Evolutionary conservation across 352 stramenopile genomes (phyloP), one percentile per base, ranked within the genome.

Genomic region (Phytophthora fragariae): DNA sequence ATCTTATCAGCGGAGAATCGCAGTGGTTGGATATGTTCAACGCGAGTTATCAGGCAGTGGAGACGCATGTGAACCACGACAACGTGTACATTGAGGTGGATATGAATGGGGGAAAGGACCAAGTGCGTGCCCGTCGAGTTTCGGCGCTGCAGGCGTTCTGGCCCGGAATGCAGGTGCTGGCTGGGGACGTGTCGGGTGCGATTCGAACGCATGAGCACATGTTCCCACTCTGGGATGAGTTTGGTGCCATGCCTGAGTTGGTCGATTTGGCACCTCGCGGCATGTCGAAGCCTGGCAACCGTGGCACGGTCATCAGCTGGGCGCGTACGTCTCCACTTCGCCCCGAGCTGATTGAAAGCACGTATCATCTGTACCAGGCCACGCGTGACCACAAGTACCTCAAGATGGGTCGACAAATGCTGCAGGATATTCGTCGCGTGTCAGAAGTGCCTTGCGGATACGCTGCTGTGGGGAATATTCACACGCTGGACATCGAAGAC

Each of bases 281-380:
- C 4, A 64, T 17, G 1, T 73, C 65, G 0, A 76, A 73, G 31
- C 62, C 70, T 71, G 74, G 74, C 7, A 73, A 79, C 5, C 74
- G 71, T 17, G 74, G 74, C 3, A 80, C 67, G 39, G 84, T 94
- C n/a, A 89, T 94, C 61, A 87, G 68, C 39, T 97, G 86, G 92
- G 91, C 75, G 46, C 77, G 77, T 33, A 89, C 91, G 50, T 97
- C 98, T 61, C 97, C 97, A 2, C 78, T 99, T 39, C 92, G 98
- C 9, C 98, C 98, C 1, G 98, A 99, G 77, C 81, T 99, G 10
- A 92, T 99, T 55, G 98, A 99, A 75, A 99, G 94, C 75, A 97
- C 94, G 50, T 99, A 99, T 62, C 94, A 99, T 63, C 73, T 99
- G 67, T 98, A 98, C 65, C 86, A 96, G 60, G 94, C 94, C 46